Evolutionary conservation across 768 basidiomycete genomes (phyloP), one percentile per base, ranked within the genome.

Genomic region (Russula emetica): DNA sequence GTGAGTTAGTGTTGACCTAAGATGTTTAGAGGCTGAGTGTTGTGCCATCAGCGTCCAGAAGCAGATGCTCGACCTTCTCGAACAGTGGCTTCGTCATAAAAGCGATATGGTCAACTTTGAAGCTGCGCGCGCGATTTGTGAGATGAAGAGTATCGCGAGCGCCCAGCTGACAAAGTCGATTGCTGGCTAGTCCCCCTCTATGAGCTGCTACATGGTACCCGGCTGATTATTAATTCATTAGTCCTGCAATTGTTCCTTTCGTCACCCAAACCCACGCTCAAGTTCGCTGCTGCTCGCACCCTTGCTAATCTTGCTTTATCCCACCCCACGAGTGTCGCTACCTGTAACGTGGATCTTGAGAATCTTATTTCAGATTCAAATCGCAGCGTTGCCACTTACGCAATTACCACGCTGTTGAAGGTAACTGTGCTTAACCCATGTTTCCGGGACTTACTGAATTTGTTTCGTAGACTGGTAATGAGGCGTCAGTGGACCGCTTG

Each of bases 71-170:
- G 97, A 98, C 67, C 82, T 97, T 49, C 80, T 98, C 42, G 97
- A 98, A 72, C 88, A 90, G 38, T 95, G 94, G 87, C 79, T 98
- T 64, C 86, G 94, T 63, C 97, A 99, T 77, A 99, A 99, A 80
- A 97, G 94, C 69, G 97, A 99, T 74, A 99, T 98, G 96, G 97
- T 99, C 72, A 98, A 98, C 77, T 91, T 94, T 66, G 97, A 99
- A 75, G 97, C 97, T 24, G 96, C 97, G 4, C 89, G 97, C 50
- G 95, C 87, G 8, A 96, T 99, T 66, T 98, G 95, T 74, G 96
- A 98, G 74, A 92, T 96, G 90, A 90, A 87, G 75, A 85, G 87
- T 65, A 88, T 94, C 32, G 81, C 86, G 30, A 73, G 86, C 9
- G 75, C 82, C 5, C 94, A 98, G 70, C 78, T 98, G 58, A 85